Evolutionary conservation across 192 early-diverging fungal genomes (phyloP), one percentile per base, ranked within the genome.

Genomic region (Entomortierella lignicola): DNA sequence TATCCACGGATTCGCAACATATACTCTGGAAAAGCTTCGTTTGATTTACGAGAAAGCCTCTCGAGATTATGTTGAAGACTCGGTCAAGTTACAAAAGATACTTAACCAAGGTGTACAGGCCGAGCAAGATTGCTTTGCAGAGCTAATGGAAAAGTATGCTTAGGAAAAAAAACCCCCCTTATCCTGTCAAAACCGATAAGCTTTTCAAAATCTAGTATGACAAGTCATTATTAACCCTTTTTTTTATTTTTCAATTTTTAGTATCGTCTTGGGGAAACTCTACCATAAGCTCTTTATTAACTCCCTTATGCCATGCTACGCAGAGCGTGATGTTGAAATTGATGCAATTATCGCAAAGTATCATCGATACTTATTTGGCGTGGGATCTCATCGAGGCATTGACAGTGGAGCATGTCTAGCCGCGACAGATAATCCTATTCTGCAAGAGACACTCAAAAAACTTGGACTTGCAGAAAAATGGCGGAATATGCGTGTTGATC

Each of bases 281-380:
- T 84, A 88, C 52, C 79, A 88, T 4, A 88, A 88, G 30, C 83
- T 88, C 20, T 88, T 79, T 60, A 81, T 82, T 31, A 80, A 86
- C 54, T 84, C 85, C 13, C 58, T 88, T n/a, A 64, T 73, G 15
- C 77, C 82, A 8, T 65, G 84, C 25, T 66, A 85, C 7, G 21
- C 66, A 0, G 71, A 83, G 15, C 75, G 83, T n/a, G 85, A 88
- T 39, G 65, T 47, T 4, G 75, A 83, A 21, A 55, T 86, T 7
- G 80, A 85, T 21, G 54, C 55, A 12, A 63, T 84, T 12, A 81
- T 75, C 17, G 21, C 48, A 26, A 60, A 56, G 20, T 88, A 88
- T 41, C 53, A 80, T 13, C 70, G 66, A 20, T 81, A 82, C 31
- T 54, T 72, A 3, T 74, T 83, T 60, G 66, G 72, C 6, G 26